These are phyloP conservation scores for Thielaviopsis euricoi DNA, from an alignment of 2,329 filamentous ascomycete genomes.

Conservation along the genomic window DNA sequence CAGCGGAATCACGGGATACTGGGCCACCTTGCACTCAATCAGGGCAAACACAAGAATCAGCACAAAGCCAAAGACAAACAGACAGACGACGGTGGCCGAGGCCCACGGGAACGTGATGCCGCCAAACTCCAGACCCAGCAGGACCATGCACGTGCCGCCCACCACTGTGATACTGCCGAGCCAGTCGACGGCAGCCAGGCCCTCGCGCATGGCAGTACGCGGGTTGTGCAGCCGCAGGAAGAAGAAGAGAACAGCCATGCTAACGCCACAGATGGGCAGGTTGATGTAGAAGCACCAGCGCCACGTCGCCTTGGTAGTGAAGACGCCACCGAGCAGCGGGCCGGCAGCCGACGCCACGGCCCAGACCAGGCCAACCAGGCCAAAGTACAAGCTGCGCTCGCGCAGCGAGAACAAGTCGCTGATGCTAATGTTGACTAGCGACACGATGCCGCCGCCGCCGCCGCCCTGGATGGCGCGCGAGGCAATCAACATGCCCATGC, in stretches of 20 bases:
- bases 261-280: slow-evolving; percentile 29
- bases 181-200: slow-evolving; percentile 48
- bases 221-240: slow-evolving; percentile 55
- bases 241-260: slow-evolving; percentile 35
- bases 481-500: slow-evolving; percentile 36
- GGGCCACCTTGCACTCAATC: slow-evolving; percentile 57
- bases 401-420: slow-evolving; percentile 38
- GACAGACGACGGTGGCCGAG: slow-evolving; percentile 57
- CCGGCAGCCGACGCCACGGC: slow-evolving; percentile 48
- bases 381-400: slow-evolving; percentile 34
- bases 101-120: slow-evolving; percentile 60
- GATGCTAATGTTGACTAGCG: slow-evolving; percentile 42
- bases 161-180: slow-evolving; percentile 42
- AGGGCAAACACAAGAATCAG: slow-evolving; percentile 49
- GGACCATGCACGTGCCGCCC: slow-evolving; percentile 67
- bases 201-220: slow-evolving; percentile 42
- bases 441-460: slow-evolving; percentile 40
- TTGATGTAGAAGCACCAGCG: slow-evolving; percentile 58
- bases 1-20: slow-evolving; percentile 63
- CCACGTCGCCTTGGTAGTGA: slow-evolving; percentile 49
- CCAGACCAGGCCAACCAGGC: slow-evolving; percentile 40
- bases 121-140: slow-evolving; percentile 74
- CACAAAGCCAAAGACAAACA: slow-evolving; percentile 57
- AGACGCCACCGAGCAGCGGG: slow-evolving; percentile 51
- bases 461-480: slow-evolving; percentile 39